Evolutionary conservation across 129 eudicot genomes (phyloP).

Genomic region (Smallanthus sonchifolius): DNA sequence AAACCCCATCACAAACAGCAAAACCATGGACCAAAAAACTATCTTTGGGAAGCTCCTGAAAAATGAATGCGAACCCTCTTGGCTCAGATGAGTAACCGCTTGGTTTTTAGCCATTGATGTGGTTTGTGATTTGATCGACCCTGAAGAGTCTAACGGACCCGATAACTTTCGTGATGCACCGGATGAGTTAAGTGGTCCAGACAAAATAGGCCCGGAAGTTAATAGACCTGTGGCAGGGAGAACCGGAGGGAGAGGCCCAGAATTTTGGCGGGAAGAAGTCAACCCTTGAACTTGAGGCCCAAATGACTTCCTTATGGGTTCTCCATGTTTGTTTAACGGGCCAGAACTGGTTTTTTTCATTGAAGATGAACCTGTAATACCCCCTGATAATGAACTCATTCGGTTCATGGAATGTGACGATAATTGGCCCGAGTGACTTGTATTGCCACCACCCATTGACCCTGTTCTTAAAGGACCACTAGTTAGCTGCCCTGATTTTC

Average conservation of each 20-base stretch:
- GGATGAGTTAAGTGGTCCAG: conserved; percentile 77
- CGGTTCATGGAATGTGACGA: conserved; percentile 41
- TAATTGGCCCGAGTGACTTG: conserved; percentile 49
- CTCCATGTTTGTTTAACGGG: conserved; percentile 83
- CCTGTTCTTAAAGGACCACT: conserved; percentile 71
- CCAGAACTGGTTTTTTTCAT: conserved; percentile 74
- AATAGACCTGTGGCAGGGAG: conserved; percentile 80
- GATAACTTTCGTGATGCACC: conserved; percentile 80
- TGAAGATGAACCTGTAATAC: conserved; percentile 45
- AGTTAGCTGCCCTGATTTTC: conserved; percentile 74
- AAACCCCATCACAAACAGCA: conserved; percentile 70
- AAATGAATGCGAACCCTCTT: conserved; percentile 45
- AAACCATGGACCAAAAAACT: conserved; percentile 52
- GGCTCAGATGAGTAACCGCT: conserved; percentile 66
- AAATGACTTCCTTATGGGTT: conserved; percentile 72
- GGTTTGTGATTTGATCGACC: conserved; percentile 46
- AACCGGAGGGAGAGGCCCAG: conserved; percentile 74
- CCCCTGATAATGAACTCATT: conserved; percentile 32
- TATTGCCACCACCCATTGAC: conserved; percentile 54
- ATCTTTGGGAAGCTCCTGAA: conserved; percentile 55
- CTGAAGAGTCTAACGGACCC: conserved; percentile 66
- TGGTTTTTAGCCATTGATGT: conserved; percentile 56
- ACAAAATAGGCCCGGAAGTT: conserved; percentile 69
- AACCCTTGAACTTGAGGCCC: conserved; percentile 69
- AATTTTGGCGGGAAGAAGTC: conserved; percentile 69